Evolutionary conservation across 306 rosid species (phyloP).

Genomic region (Dryas alaskensis): DNA sequence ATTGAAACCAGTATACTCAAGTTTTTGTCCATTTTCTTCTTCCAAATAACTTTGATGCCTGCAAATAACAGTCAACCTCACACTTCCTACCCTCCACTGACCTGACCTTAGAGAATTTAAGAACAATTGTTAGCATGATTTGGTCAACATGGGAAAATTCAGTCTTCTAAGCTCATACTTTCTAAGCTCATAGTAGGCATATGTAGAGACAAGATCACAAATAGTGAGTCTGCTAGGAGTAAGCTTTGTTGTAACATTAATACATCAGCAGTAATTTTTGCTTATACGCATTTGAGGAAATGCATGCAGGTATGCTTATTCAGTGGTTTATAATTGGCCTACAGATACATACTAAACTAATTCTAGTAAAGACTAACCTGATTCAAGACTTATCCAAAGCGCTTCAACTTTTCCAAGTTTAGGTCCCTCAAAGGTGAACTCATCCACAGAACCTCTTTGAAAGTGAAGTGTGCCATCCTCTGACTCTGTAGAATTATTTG

Average conservation of each 20-base stretch:
- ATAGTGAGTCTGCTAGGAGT: neutral
- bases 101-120: slow-evolving; percentile 68
- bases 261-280: neutral
- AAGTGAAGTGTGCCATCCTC: slow-evolving; percentile 42
- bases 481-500: slow-evolving; percentile 35
- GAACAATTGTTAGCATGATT: slow-evolving; percentile 31
- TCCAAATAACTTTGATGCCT: slow-evolving; percentile 32
- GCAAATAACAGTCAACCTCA: slow-evolving; percentile 47
- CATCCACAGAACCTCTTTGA: slow-evolving; percentile 74
- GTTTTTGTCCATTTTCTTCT: slow-evolving; percentile 32
- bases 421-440: slow-evolving; percentile 74
- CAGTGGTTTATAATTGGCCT: neutral
- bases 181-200: neutral
- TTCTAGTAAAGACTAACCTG: slow-evolving; percentile 52
- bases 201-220: neutral
- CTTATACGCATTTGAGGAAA: too few relatives aligned
- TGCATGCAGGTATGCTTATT: neutral
- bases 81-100: slow-evolving; percentile 77
- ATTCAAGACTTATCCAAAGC: slow-evolving; percentile 81
- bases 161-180: neutral
- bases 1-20: slow-evolving; percentile 36
- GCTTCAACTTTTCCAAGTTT: slow-evolving; percentile 56
- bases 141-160: neutral
- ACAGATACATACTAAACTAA: slow-evolving; percentile 6
- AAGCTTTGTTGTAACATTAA: neutral